Percentiles rank a stretch among this genome's conserved stretches.
phyloP scores from a whole-genome alignment of 2,329 filamentous ascomycete genomes.

The Moelleriella libera region DNA sequence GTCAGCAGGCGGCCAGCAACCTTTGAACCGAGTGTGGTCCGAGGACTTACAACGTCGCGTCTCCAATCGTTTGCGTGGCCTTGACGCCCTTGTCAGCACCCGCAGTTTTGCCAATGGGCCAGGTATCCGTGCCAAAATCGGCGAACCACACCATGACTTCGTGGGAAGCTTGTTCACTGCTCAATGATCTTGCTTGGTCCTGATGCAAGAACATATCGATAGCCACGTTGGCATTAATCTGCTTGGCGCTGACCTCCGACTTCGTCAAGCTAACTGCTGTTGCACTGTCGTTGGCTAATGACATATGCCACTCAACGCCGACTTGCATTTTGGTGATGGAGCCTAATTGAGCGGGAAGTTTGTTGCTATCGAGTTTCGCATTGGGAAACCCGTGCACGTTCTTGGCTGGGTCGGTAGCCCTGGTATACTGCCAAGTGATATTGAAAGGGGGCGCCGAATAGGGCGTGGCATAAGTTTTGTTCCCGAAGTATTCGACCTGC shows the following conservation, averaged over 20 bases:
- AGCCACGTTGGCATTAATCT: constrained; percentile 39
- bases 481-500: constrained; percentile 11
- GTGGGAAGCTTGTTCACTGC: constrained; percentile 27
- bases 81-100: constrained; percentile 11
- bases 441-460: constrained; percentile 32
- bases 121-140: constrained; percentile 27
- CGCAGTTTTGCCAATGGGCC: constrained; percentile 27
- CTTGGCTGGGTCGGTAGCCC: constrained; percentile 14
- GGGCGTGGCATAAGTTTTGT: constrained; percentile 32
- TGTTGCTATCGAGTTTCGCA: constrained; percentile 27
- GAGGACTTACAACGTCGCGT: constrained; percentile 25
- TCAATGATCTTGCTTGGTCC: constrained; percentile 22
- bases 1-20: background rate
- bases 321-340: constrained; percentile 25
- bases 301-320: constrained; percentile 33
- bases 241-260: constrained; percentile 15
- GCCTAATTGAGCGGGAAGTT: constrained; percentile 27
- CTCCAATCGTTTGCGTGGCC: constrained; percentile 21
- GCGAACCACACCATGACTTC: constrained; percentile 47
- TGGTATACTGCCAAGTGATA: constrained; percentile 37
- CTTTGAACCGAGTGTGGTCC: background rate
- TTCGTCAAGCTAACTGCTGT: constrained; percentile 18
- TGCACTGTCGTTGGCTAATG: constrained; percentile 22
- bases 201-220: constrained; percentile 44
- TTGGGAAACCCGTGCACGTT: constrained; percentile 42